Conservation (phyloP, 305 asterid genomes). For the Solanum hybrid region DNA sequence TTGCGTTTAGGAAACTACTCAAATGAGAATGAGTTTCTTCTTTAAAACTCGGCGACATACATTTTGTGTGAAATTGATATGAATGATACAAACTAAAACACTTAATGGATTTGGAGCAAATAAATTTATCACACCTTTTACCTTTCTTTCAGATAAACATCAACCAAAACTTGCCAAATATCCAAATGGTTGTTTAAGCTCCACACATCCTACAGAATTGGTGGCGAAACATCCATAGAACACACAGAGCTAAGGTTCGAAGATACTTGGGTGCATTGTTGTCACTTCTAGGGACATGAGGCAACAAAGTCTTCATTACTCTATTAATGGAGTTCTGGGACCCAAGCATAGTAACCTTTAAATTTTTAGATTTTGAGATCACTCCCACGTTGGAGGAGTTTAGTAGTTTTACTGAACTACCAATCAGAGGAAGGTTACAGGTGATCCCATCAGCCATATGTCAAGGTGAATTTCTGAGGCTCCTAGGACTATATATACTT, state of each 20-base stretch:
- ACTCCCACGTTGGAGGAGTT: background rate
- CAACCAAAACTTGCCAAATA: background rate
- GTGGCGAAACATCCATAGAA: background rate
- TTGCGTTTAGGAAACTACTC: no score
- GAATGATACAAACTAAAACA: background rate
- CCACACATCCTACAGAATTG: background rate
- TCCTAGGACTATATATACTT: background rate
- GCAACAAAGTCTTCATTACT: background rate
- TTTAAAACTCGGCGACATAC: background rate
- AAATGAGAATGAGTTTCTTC: background rate
- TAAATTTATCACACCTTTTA: no score
- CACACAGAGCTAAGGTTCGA: background rate
- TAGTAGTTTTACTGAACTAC: background rate
- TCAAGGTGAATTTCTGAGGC: background rate
- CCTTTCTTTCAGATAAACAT: no score
- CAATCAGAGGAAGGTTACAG: background rate
- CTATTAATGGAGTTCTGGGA: background rate
- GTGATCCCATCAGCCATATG: background rate
- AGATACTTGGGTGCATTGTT: background rate
- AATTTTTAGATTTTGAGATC: background rate
- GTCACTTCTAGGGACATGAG: background rate
- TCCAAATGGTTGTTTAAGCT: background rate
- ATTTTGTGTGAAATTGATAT: background rate
- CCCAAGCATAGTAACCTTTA: background rate
- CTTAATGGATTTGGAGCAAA: background rate